A percentile compares a stretch with the other conserved stretches of the same genome.
Evolutionary conservation across 2,329 filamentous ascomycete genomes (phyloP).

Genomic region (Elsinoe australis): DNA sequence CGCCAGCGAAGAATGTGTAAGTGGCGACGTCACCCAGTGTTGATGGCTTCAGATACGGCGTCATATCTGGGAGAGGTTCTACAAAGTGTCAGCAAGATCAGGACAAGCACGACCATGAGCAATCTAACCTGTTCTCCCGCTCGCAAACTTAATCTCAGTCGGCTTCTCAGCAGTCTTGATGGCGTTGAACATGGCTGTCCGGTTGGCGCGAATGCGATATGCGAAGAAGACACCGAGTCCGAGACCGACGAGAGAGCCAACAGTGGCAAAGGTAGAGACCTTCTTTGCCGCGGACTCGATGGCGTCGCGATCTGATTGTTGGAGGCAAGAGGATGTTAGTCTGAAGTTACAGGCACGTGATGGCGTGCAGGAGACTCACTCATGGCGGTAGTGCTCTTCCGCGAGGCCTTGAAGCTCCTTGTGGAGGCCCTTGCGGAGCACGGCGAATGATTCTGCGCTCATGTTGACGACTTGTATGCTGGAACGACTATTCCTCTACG

Average conservation of each 20-base stretch:
- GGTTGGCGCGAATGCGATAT: slow-evolving; percentile 48
- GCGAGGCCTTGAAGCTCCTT: slow-evolving; percentile 49
- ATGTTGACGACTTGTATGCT: slow-evolving; percentile 23
- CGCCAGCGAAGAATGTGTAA: slow-evolving; percentile 55
- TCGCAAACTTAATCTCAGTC: slow-evolving; percentile 53
- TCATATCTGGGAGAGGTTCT: slow-evolving; percentile 57
- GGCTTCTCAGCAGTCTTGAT: slow-evolving; percentile 56
- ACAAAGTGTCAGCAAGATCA: no score
- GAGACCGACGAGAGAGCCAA: slow-evolving; percentile 55
- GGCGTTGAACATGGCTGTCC: slow-evolving; percentile 53
- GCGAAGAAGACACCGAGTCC: slow-evolving; percentile 53
- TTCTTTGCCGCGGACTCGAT: slow-evolving; percentile 50
- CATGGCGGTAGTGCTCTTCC: slow-evolving; percentile 51
- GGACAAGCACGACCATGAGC: no score
- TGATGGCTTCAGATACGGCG: slow-evolving; percentile 50
- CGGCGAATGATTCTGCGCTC: slow-evolving; percentile 42
- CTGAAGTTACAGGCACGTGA: background rate
- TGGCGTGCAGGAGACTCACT: slow-evolving; percentile 30
- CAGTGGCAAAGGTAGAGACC: slow-evolving; percentile 47
- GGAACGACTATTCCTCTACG: no score
- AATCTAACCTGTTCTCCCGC: slow-evolving; percentile 48
- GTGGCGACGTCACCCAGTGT: slow-evolving; percentile 53
- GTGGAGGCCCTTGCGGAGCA: slow-evolving; percentile 40
- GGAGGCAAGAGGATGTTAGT: slow-evolving; percentile 33
- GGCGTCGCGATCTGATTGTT: slow-evolving; percentile 51